A percentile compares a stretch with the other conserved stretches of the same genome.
Conservation (phyloP, 805 yeast species). For the Saccharomycopsis oosterbeekiorum region DNA sequence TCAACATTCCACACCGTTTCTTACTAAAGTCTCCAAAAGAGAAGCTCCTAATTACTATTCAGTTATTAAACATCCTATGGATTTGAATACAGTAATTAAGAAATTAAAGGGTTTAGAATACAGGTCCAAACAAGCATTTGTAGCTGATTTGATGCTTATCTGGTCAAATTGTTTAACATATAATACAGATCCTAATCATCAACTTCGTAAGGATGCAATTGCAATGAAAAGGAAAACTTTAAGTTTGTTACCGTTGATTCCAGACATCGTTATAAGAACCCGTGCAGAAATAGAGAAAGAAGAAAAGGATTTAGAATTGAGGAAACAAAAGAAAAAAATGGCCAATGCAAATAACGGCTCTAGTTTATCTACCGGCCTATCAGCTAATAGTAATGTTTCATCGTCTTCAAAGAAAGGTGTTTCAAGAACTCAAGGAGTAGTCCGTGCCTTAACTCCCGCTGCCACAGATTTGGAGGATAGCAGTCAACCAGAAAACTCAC, state of each 20-base stretch:
- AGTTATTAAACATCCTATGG: slow-evolving; percentile 92
- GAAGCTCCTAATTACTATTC: slow-evolving; percentile 96
- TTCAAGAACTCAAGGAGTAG: slow-evolving; percentile 25
- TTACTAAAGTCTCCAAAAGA: slow-evolving; percentile 91
- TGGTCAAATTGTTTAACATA: slow-evolving; percentile 93
- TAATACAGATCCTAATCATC: slow-evolving; percentile 92
- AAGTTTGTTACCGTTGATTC: slow-evolving; percentile 71
- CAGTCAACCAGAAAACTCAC: background rate
- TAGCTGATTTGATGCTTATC: slow-evolving; percentile 88
- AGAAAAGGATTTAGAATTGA: slow-evolving; percentile 33
- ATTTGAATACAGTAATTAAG: slow-evolving; percentile 85
- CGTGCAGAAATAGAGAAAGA: slow-evolving; percentile 64
- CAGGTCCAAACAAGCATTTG: slow-evolving; percentile 77
- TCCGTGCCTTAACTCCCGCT: background rate
- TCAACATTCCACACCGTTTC: slow-evolving; percentile 92
- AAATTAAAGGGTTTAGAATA: slow-evolving; percentile 78
- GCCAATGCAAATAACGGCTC: background rate
- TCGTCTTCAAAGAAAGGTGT: slow-evolving; percentile 30
- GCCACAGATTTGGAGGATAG: background rate
- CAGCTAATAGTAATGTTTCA: slow-evolving; percentile 20
- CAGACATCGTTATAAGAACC: slow-evolving; percentile 73
- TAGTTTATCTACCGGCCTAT: slow-evolving; percentile 18
- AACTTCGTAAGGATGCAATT: slow-evolving; percentile 78
- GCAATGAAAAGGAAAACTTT: slow-evolving; percentile 92
- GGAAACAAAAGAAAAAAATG: background rate